Percentiles rank a stretch among this genome's conserved stretches.
Evolutionary conservation across 129 eudicot species (phyloP).

Genomic region (Solidago caesia): DNA sequence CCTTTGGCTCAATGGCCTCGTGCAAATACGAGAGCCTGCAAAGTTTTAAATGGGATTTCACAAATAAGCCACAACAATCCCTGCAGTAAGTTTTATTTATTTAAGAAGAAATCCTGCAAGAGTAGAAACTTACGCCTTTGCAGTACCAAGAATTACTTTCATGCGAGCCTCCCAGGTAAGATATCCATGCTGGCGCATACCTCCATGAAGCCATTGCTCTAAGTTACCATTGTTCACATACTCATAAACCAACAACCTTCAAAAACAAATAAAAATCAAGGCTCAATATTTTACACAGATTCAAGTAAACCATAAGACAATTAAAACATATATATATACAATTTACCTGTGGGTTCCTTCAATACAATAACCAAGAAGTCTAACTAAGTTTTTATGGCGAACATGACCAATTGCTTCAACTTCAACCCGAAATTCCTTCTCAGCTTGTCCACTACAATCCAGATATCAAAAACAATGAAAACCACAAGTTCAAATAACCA

Average conservation of each 20-base stretch:
- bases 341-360: slow-evolving; percentile 85
- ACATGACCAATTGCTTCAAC: slow-evolving; percentile 92
- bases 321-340: too few relatives aligned
- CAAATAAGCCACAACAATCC: background rate
- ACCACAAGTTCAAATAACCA: background rate
- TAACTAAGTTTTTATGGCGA: slow-evolving; percentile 76
- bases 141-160: slow-evolving; percentile 75
- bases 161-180: slow-evolving; percentile 92
- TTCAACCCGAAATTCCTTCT: slow-evolving; percentile 74
- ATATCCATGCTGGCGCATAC: slow-evolving; percentile 69
- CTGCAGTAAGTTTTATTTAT: background rate
- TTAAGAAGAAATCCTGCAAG: background rate
- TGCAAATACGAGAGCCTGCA: slow-evolving; percentile 78
- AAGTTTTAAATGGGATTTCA: background rate
- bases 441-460: slow-evolving; percentile 70
- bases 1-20: slow-evolving; percentile 90
- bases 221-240: slow-evolving; percentile 77
- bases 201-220: slow-evolving; percentile 92
- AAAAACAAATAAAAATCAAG: background rate
- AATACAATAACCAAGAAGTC: slow-evolving; percentile 80
- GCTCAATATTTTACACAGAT: background rate
- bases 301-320: background rate
- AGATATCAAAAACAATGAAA: background rate
- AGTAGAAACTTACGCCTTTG: slow-evolving; percentile 67
- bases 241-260: slow-evolving; percentile 80